Conservation (phyloP, 257 asterid species). For the Galeopsis tetrahit region DNA sequence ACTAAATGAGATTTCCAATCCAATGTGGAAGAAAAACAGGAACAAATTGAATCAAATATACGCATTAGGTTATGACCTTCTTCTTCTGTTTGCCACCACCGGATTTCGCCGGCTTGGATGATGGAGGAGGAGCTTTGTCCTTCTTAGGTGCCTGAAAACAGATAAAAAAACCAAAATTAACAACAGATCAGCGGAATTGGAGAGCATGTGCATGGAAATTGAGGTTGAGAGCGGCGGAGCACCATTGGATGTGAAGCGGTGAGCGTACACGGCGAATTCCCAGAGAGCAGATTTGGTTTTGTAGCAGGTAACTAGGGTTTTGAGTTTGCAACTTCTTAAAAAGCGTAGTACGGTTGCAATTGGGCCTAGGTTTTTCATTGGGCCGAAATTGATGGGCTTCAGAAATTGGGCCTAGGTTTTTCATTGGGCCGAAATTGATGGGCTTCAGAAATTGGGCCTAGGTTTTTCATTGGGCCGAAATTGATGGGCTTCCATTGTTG, state of each 20-base stretch:
- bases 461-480: conserved; percentile 9
- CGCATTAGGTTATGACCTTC: conserved; percentile 54
- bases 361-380: conserved; percentile 14
- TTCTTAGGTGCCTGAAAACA: conserved; percentile 83
- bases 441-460: too few species aligned
- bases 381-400: too few species aligned
- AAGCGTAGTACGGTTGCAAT: not conserved
- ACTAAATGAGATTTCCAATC: conserved; percentile 6
- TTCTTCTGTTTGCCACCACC: conserved; percentile 97
- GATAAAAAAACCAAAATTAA: not conserved
- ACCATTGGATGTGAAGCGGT: conserved; percentile 35
- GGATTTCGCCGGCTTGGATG: conserved; percentile 91
- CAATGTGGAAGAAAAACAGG: not conserved
- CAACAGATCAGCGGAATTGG: not conserved
- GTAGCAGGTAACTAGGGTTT: conserved; percentile 25
- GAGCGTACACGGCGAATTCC: not conserved
- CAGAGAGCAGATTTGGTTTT: conserved; percentile 1
- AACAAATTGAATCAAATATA: not conserved
- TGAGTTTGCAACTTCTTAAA: not conserved
- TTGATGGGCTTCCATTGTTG: not conserved
- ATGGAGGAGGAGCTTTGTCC: conserved; percentile 88
- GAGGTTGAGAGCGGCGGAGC: conserved; percentile 1
- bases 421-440: too few species aligned
- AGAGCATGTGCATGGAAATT: not conserved
- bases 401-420: too few species aligned